phyloP scores from a whole-genome alignment of 2,329 filamentous ascomycete genomes.

The Botrytis deweyae region DNA sequence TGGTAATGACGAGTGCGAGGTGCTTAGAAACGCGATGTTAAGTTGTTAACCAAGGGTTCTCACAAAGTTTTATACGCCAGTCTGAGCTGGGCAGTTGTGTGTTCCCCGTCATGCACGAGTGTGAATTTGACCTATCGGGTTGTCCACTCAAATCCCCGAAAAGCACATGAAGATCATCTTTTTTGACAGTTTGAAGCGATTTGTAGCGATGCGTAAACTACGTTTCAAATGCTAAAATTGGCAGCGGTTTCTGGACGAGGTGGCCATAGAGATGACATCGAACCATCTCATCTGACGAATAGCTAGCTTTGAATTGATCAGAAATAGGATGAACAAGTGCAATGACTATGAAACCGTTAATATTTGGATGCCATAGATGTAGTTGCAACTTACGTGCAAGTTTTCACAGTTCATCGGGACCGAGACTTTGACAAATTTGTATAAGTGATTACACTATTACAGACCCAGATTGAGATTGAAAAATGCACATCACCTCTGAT shows the following conservation, averaged over 20 bases:
- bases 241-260: background rate
- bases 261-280: no score
- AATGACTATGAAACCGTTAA: background rate
- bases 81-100: background rate
- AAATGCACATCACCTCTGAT: background rate
- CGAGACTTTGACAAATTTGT: background rate
- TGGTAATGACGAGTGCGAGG: background rate
- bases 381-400: background rate
- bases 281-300: background rate
- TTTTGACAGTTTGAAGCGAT: background rate
- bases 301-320: conserved; percentile 30
- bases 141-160: background rate
- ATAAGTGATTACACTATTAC: background rate
- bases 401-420: background rate
- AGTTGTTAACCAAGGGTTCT: background rate
- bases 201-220: background rate
- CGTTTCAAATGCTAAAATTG: background rate
- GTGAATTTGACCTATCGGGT: background rate
- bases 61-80: background rate
- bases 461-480: background rate
- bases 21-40: background rate
- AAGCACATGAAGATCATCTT: background rate
- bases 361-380: background rate
- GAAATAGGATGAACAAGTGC: background rate
- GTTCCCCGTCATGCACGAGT: background rate